These are phyloP conservation scores for Excoecaria cochinchinensis DNA, from an alignment of 345 rosid species.

Conservation along the genomic window DNA sequence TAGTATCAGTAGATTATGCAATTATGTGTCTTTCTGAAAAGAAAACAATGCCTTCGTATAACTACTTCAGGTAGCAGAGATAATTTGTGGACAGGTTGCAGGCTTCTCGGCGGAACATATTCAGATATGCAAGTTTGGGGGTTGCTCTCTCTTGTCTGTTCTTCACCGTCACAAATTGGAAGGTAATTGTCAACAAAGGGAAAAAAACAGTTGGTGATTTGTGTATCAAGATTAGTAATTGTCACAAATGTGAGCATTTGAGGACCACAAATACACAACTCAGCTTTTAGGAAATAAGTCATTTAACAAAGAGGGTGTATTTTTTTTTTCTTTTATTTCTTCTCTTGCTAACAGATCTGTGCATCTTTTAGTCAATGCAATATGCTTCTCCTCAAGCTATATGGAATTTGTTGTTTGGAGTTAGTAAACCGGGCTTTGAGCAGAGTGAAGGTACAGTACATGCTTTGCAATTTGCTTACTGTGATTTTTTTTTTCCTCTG, in stretches of 20 bases:
- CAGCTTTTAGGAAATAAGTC: neutral
- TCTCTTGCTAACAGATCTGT: neutral
- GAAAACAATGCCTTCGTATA: constrained; percentile 12
- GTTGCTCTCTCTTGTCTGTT: constrained; percentile 66
- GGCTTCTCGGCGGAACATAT: constrained; percentile 78
- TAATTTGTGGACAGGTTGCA: constrained; percentile 89
- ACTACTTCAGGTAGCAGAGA: constrained; percentile 54
- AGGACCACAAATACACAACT: neutral
- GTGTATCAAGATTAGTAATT: constrained; percentile 1
- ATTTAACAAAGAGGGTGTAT: neutral
- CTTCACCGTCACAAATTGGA: constrained; percentile 63
- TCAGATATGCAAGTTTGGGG: constrained; percentile 88
- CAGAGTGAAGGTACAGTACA: constrained; percentile 44
- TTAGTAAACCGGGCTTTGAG: constrained; percentile 46
- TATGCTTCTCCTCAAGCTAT: constrained; percentile 87
- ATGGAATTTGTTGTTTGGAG: constrained; percentile 77
- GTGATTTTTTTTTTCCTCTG: neutral
- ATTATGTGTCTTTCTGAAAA: constrained; percentile 11
- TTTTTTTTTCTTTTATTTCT: neutral
- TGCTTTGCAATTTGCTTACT: neutral
- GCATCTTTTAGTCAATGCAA: constrained; percentile 71
- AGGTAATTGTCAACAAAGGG: constrained; percentile 41
- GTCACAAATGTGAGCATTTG: neutral
- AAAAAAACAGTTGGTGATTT: neutral
- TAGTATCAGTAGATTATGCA: neutral